Conservation (phyloP, 129 eudicot genomes). For the Erigeron canadensis region DNA sequence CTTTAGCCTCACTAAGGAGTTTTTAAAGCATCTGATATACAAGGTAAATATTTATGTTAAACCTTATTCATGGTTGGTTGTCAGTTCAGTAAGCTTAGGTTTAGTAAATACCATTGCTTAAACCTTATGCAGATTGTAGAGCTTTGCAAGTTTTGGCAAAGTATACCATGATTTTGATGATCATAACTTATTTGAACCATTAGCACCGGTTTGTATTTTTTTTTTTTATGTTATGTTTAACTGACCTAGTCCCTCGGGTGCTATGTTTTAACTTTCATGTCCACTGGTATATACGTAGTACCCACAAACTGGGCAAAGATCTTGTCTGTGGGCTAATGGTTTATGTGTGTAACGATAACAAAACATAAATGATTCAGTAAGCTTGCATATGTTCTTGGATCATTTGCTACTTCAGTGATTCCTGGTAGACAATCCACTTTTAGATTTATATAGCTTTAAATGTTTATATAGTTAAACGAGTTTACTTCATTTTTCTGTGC, state of each 20-base stretch:
- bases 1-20: too few relatives aligned
- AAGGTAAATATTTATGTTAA: neutral
- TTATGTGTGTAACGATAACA: too few relatives aligned
- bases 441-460: too few relatives aligned
- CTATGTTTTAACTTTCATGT: too few relatives aligned
- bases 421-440: too few relatives aligned
- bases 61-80: neutral
- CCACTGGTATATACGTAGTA: neutral
- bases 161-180: slow-evolving; percentile 10
- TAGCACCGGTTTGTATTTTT: neutral
- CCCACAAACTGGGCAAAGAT: neutral
- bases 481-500: too few relatives aligned
- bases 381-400: neutral
- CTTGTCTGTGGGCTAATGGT: neutral
- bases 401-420: too few relatives aligned
- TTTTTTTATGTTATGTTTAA: neutral
- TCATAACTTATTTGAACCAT: neutral
- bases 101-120: neutral
- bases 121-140: slow-evolving; percentile 1
- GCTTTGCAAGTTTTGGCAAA: neutral
- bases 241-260: neutral
- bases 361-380: neutral
- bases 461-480: too few relatives aligned
- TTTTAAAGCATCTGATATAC: too few relatives aligned
- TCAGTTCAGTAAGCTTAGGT: neutral